A percentile compares a stretch with the other conserved stretches of the same genome.
Conservation (phyloP, 305 asterid species). For the Solanum chacoense region DNA sequence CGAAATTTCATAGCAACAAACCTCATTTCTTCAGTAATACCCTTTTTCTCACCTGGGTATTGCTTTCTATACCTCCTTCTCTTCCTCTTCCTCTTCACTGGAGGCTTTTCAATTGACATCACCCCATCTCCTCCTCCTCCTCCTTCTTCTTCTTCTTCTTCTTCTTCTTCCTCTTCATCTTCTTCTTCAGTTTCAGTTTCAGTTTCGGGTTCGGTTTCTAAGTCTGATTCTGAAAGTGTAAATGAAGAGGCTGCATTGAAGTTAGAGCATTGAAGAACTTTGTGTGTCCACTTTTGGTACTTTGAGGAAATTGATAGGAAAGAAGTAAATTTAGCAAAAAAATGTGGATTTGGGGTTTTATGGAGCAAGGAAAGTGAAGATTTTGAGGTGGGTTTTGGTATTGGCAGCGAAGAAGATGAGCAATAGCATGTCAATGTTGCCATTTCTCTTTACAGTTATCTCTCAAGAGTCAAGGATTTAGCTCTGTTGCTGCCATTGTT, state of each 20-base stretch:
- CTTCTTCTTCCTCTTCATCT: constrained; percentile 10
- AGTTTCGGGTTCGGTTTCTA: background rate
- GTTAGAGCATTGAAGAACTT: constrained; percentile 5
- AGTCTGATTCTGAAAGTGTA: constrained; percentile 19
- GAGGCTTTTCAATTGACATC: constrained; percentile 9
- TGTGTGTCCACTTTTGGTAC: background rate
- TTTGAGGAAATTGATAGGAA: background rate
- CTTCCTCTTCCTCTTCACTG: constrained; percentile 21
- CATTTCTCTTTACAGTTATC: background rate
- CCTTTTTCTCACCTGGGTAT: constrained; percentile 75
- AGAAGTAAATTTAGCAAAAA: background rate
- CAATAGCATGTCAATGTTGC: background rate
- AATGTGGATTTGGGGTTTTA: background rate
- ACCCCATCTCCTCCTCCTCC: constrained; percentile 10
- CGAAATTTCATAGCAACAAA: constrained; percentile 84
- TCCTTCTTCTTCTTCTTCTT: constrained; percentile 7
- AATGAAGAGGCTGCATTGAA: background rate
- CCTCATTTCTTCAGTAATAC: constrained; percentile 91
- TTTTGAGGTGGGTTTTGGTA: constrained; percentile 3
- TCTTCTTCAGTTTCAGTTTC: constrained; percentile 15
- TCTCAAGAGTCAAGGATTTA: background rate
- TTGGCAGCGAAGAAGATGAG: background rate
- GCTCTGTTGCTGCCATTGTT: background rate
- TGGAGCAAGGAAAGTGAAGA: constrained; percentile 1
- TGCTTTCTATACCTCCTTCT: constrained; percentile 60